A percentile compares a stretch with the other conserved stretches of the same genome.
Evolutionary conservation across 176 grass and related monocot genomes (phyloP).

Genomic region (Raddia distichophylla): DNA sequence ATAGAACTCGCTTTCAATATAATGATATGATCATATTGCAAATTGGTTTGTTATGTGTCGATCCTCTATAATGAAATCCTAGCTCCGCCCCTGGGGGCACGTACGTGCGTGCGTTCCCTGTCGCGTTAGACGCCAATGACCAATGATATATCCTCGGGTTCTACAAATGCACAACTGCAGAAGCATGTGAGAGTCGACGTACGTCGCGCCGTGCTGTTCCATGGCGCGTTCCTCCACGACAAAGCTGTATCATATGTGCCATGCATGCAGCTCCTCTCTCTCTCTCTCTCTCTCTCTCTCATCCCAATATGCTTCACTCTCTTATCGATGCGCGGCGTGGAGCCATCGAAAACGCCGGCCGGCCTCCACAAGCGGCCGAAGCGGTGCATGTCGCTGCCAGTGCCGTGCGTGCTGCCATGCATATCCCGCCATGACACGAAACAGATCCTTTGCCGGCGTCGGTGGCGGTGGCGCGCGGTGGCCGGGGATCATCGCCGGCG

Average conservation of each 20-base stretch:
- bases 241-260: not conserved
- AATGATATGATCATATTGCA: too few species aligned
- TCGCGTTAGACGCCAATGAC: not conserved
- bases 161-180: not conserved
- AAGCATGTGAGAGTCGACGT: not conserved
- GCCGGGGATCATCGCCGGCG: not conserved
- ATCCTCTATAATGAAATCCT: too few species aligned
- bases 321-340: slow-evolving; percentile 12
- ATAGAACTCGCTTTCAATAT: too few species aligned
- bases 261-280: not conserved
- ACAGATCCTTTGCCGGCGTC: not conserved
- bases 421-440: not conserved
- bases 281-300: not conserved
- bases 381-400: not conserved
- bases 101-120: too few species aligned
- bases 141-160: not conserved
- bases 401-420: not conserved
- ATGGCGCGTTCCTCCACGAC: slow-evolving; percentile 22
- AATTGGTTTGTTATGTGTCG: too few species aligned
- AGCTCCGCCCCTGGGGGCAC: too few species aligned
- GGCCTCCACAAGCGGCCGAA: not conserved
- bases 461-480: not conserved
- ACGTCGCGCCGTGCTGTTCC: not conserved
- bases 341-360: slow-evolving; percentile 49
- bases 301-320: not conserved